These are phyloP conservation scores for Claviceps paspali DNA, from an alignment of 2,329 filamentous ascomycete species.

Conservation along the genomic window DNA sequence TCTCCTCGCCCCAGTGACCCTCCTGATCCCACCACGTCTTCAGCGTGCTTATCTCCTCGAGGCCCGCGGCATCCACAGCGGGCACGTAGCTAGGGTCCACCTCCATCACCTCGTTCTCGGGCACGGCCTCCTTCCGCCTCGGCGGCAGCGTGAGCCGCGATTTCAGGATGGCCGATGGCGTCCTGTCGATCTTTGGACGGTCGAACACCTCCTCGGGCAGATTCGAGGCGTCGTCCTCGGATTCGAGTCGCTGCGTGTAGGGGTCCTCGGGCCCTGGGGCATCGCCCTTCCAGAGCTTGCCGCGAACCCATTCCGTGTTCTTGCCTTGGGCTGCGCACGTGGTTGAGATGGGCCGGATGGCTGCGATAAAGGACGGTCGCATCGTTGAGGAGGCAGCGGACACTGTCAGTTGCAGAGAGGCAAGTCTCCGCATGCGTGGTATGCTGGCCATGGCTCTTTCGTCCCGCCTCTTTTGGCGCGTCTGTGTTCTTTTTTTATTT, in stretches of 20 bases:
- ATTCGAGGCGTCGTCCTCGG: constrained; percentile 12
- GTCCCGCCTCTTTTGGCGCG: no score
- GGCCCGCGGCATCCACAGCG: constrained; percentile 27
- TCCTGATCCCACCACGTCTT: constrained; percentile 37
- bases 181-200: constrained; percentile 9
- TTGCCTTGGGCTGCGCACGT: constrained; percentile 16
- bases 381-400: constrained; percentile 10
- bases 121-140: constrained; percentile 17
- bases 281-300: constrained; percentile 25
- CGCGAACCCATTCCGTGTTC: constrained; percentile 23
- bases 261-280: constrained; percentile 24
- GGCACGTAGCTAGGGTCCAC: constrained; percentile 28
- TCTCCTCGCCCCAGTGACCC: constrained; percentile 35
- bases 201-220: constrained; percentile 18
- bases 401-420: constrained; percentile 15
- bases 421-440: constrained; percentile 21
- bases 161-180: constrained; percentile 12
- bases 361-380: constrained; percentile 13
- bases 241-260: constrained; percentile 19
- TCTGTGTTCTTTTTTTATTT: not conserved
- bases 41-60: constrained; percentile 32
- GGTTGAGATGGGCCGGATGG: constrained; percentile 19
- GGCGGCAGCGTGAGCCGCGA: constrained; percentile 20
- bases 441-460: constrained; percentile 25
- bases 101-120: constrained; percentile 17